These are phyloP conservation scores for Phytophthora ramorum DNA, from an alignment of 352 stramenopile genomes.

Conservation along the genomic window DNA sequence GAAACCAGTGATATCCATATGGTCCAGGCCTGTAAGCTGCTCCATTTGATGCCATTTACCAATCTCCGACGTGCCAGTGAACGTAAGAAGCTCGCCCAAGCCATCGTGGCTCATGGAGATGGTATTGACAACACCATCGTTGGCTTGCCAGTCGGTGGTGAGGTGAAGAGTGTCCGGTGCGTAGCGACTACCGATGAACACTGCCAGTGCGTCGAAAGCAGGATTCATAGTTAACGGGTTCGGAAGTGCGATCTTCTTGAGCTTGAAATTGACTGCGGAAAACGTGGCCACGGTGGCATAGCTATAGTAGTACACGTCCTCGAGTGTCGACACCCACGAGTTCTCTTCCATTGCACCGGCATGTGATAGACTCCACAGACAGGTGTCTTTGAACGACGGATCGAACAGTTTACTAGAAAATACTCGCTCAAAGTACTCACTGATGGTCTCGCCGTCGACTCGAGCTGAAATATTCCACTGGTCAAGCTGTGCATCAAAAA, in stretches of 20 bases:
- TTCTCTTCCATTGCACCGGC: conserved; percentile 41
- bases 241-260: conserved; percentile 35
- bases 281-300: conserved; percentile 41
- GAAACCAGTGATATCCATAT: conserved; percentile 45
- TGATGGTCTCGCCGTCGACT: conserved; percentile 31
- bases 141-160: conserved; percentile 37
- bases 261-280: conserved; percentile 13
- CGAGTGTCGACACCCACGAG: conserved; percentile 43
- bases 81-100: conserved; percentile 30
- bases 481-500: conserved; percentile 55
- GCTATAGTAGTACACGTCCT: conserved; percentile 46
- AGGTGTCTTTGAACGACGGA: conserved; percentile 39
- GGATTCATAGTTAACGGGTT: conserved; percentile 34
- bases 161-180: conserved; percentile 30
- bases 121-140: conserved; percentile 47
- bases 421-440: conserved; percentile 49
- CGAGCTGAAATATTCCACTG: conserved; percentile 54
- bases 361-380: conserved; percentile 35
- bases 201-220: conserved; percentile 16
- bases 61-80: conserved; percentile 28
- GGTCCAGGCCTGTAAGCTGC: conserved; percentile 40
- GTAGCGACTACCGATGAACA: conserved; percentile 39
- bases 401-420: conserved; percentile 42
- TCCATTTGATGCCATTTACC: conserved; percentile 51
- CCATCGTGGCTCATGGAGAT: conserved; percentile 46